Conservation (phyloP, 1,284 basidiomycete genomes). For the Pseudozyma thailandica region DNA sequence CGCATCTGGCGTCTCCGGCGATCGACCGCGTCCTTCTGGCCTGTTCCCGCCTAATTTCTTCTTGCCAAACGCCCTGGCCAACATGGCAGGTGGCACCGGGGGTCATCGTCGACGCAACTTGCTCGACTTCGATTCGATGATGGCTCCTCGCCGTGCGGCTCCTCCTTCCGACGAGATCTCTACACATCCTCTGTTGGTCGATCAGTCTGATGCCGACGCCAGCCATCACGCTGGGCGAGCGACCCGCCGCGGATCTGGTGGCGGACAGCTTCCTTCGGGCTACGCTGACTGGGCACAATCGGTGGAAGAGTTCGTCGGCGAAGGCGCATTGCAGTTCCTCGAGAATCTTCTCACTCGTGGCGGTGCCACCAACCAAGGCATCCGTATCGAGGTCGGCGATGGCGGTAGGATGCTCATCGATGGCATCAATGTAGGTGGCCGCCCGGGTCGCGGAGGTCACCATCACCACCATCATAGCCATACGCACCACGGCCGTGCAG, state of each 20-base stretch:
- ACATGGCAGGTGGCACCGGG: constrained; percentile 23
- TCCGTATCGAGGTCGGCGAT: constrained; percentile 59
- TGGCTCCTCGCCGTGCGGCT: constrained; percentile 37
- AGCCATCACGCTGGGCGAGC: constrained; percentile 31
- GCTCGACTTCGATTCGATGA: constrained; percentile 51
- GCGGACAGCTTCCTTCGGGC: constrained; percentile 25
- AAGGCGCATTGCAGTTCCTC: constrained; percentile 82
- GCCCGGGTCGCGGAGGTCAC: constrained; percentile 15
- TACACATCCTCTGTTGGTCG: constrained; percentile 84
- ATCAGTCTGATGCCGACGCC: constrained; percentile 67
- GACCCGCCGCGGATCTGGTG: constrained; percentile 10
- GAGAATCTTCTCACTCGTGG: constrained; percentile 75
- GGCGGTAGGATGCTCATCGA: constrained; percentile 58
- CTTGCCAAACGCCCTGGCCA: constrained; percentile 37
- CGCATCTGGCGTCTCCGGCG: constrained; percentile 5
- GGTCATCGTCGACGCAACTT: constrained; percentile 41
- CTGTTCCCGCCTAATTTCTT: constrained; percentile 56
- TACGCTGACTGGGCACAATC: constrained; percentile 72
- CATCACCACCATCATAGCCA: constrained; percentile 36
- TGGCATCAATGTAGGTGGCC: constrained; percentile 33
- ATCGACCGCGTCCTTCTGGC: constrained; percentile 23
- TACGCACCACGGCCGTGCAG: constrained; percentile 32
- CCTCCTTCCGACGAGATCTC: constrained; percentile 62
- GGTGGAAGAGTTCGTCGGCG: constrained; percentile 83
- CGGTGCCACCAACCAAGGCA: constrained; percentile 40